Base-by-base conservation (phyloP, 306 rosid species). In the Urtica urens region DNA sequence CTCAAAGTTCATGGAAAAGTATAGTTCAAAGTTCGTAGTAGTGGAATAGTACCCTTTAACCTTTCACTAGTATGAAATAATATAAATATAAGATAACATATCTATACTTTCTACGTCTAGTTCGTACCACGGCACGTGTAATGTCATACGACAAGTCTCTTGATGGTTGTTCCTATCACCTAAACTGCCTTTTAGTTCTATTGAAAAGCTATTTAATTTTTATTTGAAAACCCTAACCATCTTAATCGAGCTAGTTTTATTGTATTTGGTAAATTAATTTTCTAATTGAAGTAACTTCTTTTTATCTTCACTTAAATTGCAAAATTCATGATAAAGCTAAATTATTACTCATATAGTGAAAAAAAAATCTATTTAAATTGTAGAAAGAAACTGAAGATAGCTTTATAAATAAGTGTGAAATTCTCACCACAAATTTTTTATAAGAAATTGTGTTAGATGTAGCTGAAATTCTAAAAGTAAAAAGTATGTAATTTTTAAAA, bases 121-220 rank as follows among this genome's bases (percentile, higher is more conserved):
- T 51, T 51, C 44, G 17, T 20, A 51, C 30, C 10, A 5, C 6
- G 43, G 43, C 57, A 51, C 57, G 57, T 51, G 57, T 51, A 50
- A 17, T 30, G 18, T 26, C 42, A 51, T 51, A 51, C 56, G 51
- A 45, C 12, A 30, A 27, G 11, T 58, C 34, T n/a, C 46, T 24
- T 53, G 25, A 53, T 24, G 49, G 13, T 54, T 38, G 35, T 54
- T 39, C 25, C 22, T n/a, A 38, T 54, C 48, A 24, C 26, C 58
- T 2, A 6, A 20, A 22, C 22, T 21, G 16, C 3, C 46, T 52
- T 52, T n/a, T 34, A 19, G 19, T n/a, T 13, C 35, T 28, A 35
- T 16, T 35, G n/a, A 35, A n/a, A n/a, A n/a, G n/a, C n/a, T n/a
- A n/a, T n/a, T n/a, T n/a, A n/a, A n/a, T n/a, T n/a, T n/a, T n/a